Conservation (phyloP, 1,284 basidiomycete species). For the Ustilago trichophora region DNA sequence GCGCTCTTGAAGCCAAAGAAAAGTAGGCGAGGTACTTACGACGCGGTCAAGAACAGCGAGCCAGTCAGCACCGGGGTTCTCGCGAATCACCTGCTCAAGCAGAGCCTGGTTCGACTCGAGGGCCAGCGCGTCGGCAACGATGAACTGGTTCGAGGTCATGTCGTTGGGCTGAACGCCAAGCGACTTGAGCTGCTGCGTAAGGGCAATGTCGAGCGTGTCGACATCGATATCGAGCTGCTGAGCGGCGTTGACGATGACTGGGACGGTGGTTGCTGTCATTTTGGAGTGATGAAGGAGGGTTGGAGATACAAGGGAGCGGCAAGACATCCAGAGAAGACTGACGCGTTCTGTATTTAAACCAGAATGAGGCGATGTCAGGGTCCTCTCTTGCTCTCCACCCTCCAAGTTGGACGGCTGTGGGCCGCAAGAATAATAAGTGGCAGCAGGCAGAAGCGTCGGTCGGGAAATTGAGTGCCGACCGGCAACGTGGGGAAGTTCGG, state of each 20-base stretch:
- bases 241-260: constrained; percentile 29
- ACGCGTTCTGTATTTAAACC: too few species aligned
- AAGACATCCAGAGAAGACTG: too few species aligned
- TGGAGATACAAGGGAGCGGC: too few species aligned
- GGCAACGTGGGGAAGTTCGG: background rate
- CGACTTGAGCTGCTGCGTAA: constrained; percentile 28
- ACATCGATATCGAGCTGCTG: constrained; percentile 42
- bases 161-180: constrained; percentile 38
- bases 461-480: background rate
- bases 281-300: too few species aligned
- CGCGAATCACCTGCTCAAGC: constrained; percentile 22
- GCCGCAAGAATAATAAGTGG: too few species aligned
- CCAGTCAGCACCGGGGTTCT: constrained; percentile 24
- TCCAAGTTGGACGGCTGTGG: too few species aligned
- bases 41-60: constrained; percentile 23
- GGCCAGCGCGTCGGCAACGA: constrained; percentile 30
- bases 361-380: constrained; percentile 3
- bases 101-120: constrained; percentile 7
- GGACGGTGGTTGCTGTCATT: constrained; percentile 30
- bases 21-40: constrained; percentile 1
- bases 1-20: too few species aligned
- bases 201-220: constrained; percentile 25
- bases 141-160: constrained; percentile 46
- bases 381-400: too few species aligned
- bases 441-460: background rate